Evolutionary conservation across 805 yeast genomes (phyloP).

Genomic region (Zygoascus tannicola): DNA sequence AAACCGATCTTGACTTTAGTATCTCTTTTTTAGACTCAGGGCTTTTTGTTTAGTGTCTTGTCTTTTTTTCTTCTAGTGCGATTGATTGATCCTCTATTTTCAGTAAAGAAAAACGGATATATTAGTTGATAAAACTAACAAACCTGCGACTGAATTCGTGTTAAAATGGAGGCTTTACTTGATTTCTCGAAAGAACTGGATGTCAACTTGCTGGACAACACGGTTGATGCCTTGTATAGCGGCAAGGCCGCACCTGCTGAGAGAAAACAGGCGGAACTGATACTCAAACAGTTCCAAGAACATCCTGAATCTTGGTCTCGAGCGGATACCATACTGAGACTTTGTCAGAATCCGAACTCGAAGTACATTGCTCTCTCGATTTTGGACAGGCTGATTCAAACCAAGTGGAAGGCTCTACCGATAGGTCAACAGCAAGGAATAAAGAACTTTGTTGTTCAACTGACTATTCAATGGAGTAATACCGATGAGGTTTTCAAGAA

Average conservation of each 20-base stretch:
- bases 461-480: constrained; percentile 87
- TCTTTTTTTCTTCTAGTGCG: too few relatives aligned
- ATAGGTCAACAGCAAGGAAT: constrained; percentile 85
- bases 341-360: constrained; percentile 70
- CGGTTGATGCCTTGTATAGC: constrained; percentile 75
- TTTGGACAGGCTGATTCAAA: constrained; percentile 78
- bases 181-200: constrained; percentile 83
- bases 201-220: constrained; percentile 65
- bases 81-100: too few relatives aligned
- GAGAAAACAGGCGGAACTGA: constrained; percentile 31
- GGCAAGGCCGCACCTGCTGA: constrained; percentile 46
- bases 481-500: constrained; percentile 61
- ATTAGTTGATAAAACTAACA: too few relatives aligned
- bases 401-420: constrained; percentile 90
- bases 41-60: too few relatives aligned
- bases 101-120: too few relatives aligned
- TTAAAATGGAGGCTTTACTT: constrained; percentile 76
- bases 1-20: too few relatives aligned
- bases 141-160: too few relatives aligned
- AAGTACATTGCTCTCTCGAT: constrained; percentile 86
- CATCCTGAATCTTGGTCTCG: constrained; percentile 94
- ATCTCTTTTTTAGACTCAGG: too few relatives aligned
- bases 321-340: constrained; percentile 80
- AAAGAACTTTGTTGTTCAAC: constrained; percentile 84
- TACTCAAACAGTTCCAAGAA: constrained; percentile 59